Conservation (phyloP, 805 yeast species). For the Ogataea zsoltii region DNA sequence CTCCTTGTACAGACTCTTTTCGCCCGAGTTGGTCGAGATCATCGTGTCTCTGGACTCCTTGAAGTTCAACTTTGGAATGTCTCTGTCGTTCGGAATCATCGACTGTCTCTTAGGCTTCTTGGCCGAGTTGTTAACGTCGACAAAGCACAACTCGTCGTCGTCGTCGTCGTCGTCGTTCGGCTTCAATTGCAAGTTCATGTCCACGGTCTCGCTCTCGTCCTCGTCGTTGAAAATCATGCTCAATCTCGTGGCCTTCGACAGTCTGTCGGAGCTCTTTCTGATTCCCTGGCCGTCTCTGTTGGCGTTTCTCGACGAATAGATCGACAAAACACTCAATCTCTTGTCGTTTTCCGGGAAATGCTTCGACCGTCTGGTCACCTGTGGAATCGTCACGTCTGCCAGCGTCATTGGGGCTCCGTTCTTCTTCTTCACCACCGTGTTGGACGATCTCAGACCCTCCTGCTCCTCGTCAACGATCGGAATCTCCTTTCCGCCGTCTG, state of each 20-base stretch:
- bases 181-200: slow-evolving; percentile 21
- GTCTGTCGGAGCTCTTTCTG: slow-evolving; percentile 13
- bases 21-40: slow-evolving; percentile 39
- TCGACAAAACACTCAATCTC: slow-evolving; percentile 69
- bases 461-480: slow-evolving; percentile 15
- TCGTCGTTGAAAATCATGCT: slow-evolving; percentile 32
- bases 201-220: slow-evolving; percentile 26
- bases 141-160: slow-evolving; percentile 33
- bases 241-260: slow-evolving; percentile 27
- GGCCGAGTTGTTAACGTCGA: slow-evolving; percentile 24
- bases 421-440: slow-evolving; percentile 23
- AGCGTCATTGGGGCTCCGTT: slow-evolving; percentile 47
- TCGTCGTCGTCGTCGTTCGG: slow-evolving; percentile 6
- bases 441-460: slow-evolving; percentile 12
- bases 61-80: slow-evolving; percentile 23
- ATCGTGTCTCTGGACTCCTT: slow-evolving; percentile 42
- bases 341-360: slow-evolving; percentile 62
- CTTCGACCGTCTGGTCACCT: slow-evolving; percentile 67
- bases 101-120: slow-evolving; percentile 35
- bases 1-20: slow-evolving; percentile 43
- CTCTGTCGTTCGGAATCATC: slow-evolving; percentile 20
- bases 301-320: slow-evolving; percentile 60
- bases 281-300: slow-evolving; percentile 14
- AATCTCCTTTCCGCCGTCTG: slow-evolving; percentile 3
- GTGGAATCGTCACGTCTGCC: slow-evolving; percentile 67